Base-by-base conservation (phyloP, 106 monocot species). In the Triglochin maritima region DNA sequence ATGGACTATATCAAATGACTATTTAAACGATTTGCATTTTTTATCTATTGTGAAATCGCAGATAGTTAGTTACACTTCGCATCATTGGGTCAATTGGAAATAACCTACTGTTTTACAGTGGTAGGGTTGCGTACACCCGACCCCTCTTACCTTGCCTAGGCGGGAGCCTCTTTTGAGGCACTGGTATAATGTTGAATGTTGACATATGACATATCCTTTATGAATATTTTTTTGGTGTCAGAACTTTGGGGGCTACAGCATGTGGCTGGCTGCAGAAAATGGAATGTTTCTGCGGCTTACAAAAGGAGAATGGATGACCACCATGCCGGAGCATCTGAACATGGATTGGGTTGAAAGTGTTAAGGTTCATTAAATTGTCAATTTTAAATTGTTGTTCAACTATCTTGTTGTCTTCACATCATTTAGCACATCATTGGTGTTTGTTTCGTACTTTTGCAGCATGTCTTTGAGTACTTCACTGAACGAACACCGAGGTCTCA, bases 291-390 rank as follows among this genome's bases (percentile, higher is more conserved):
- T 96, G 60, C 87, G 95, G 14, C 80, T 79, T 15, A 96, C 90
- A 13, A 71, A 78, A 63, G 95, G 95, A 15, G 90, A 96, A n/a
- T 96, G 95, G 95, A 96, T 96, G 95, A 96, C 95, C 47, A 96
- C 95, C 67, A 96, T 96, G 95, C 95, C 90, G 29, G 95, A 96
- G 58, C 95, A 96, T 80, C 79, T 96, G 17, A 96, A 96, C 67
- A 96, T 96, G 95, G 95, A 96, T 67, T 96, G 95, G 95, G 90
- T 96, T 69, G 90, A 96, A 46, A 96, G 95, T 72, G 95, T 96
- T 6, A 96, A 96, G 90, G 95, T 96, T 55, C 17, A 7, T 12
- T 59, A 46, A 61, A 6, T 60, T 8, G 64, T 54, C 44, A 4
- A 9, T 9, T 10, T 14, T 50, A 12, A 7, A 57, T 57, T 16